Evolutionary conservation across 2,329 filamentous ascomycete species (phyloP), one percentile per base, ranked within the genome.

Genomic region (Lithohypha guttulata): DNA sequence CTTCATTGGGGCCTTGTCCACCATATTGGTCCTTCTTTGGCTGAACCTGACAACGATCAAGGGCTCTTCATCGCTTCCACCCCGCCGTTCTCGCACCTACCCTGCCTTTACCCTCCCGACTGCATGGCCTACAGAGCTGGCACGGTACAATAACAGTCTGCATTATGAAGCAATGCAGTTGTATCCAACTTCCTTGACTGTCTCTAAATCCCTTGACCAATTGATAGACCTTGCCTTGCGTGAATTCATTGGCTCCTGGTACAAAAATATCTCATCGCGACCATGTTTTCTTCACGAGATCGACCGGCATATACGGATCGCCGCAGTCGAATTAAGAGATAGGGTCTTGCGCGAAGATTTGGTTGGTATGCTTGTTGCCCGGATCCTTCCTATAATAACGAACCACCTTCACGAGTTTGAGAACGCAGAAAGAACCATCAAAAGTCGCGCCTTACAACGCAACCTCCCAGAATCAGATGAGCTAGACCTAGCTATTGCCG

Each of bases 391-490:
- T 9, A 77, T 96, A 42, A 59, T 98, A 49, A 96, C 89, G 20
- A 71, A 76, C 7, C 91, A 98, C 60, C 76, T 98, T 52, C 83
- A 76, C 49, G 84, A 94, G 50, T 94, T 94, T 52, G 84, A 87
- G 58, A 79, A 91, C 48, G 91, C 91, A 1, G 91, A 98, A 64
- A 75, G 81, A 42, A 73, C 77, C 6, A 84, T 98, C 8, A 75
- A 89, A 39, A 93, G 93, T 9, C 82, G 79, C 57, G 84, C 93
- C 59, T 67, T 96, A 41, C 91, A 86, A 51, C 77, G 84, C 37
- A 86, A 81, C 48, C 79, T 98, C 40, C 96, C 93, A 2, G 91
- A 98, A 62, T 93, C 87, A 1, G 89, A 95, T 56, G 91, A 98
- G 69, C 68, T 98, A 52, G 87, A 96, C 59, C 69, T 93, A 49